A percentile compares a stretch with the other conserved stretches of the same genome.
Evolutionary conservation across 2,329 filamentous ascomycete species (phyloP).

Genomic region (Plectosphaerella plurivora): DNA sequence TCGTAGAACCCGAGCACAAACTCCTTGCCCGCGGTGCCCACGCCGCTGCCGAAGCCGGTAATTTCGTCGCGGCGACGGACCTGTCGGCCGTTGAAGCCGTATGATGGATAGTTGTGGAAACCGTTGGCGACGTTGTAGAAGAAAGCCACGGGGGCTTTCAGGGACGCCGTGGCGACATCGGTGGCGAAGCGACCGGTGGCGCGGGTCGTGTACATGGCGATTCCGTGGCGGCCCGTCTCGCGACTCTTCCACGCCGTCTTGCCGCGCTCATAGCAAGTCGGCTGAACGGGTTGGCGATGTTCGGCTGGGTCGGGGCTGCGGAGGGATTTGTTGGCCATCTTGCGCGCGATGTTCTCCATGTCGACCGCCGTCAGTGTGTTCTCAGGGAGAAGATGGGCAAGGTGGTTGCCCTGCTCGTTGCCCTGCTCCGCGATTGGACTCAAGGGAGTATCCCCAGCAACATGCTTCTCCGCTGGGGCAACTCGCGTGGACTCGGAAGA

Average conservation of each 20-base stretch:
- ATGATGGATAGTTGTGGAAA: constrained; percentile 67
- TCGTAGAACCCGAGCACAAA: constrained; percentile 63
- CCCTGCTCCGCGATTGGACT: too few species aligned
- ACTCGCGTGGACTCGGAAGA: constrained; percentile 3
- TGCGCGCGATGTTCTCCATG: constrained; percentile 22
- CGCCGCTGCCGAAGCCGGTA: constrained; percentile 55
- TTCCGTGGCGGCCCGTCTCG: constrained; percentile 20
- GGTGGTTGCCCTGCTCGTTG: background rate
- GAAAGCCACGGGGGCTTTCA: constrained; percentile 65
- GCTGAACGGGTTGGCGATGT: constrained; percentile 5
- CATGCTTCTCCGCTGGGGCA: background rate
- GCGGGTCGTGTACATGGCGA: constrained; percentile 19
- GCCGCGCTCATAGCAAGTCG: constrained; percentile 14
- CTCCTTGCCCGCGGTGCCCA: constrained; percentile 62
- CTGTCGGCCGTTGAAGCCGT: constrained; percentile 59
- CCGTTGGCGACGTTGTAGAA: constrained; percentile 65
- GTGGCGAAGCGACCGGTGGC: constrained; percentile 50
- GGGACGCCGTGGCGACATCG: constrained; percentile 55
- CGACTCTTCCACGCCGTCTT: constrained; percentile 18
- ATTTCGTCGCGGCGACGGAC: constrained; percentile 62
- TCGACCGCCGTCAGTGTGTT: constrained; percentile 15
- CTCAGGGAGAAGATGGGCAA: background rate
- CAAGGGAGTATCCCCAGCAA: too few species aligned
- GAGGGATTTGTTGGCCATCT: constrained; percentile 25
- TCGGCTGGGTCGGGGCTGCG: constrained; percentile 46